Base-by-base conservation (phyloP, 2,329 filamentous ascomycete genomes). In the Ceratocystis cubensis region DNA sequence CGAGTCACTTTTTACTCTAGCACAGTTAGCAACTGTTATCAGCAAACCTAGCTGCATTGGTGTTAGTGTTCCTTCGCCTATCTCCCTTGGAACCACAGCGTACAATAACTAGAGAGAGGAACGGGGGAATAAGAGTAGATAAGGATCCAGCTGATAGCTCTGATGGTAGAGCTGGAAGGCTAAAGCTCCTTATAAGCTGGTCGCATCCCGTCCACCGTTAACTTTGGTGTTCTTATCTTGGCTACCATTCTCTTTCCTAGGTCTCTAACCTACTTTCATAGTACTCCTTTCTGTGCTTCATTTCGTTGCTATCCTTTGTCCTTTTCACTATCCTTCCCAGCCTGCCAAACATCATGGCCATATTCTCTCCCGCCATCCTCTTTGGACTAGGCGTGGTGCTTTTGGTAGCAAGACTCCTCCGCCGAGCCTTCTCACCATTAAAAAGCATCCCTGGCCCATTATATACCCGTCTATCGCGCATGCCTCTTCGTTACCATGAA, bases 401-500 rank as follows among this genome's bases (percentile, higher is more conserved):
- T 6, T 20, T 71, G 57, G 57, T 65, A 46, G 28, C 72, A 28
- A 70, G 72, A 48, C 28, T 77, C 30, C 33, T 72, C 44, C 71
- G 71, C 41, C 69, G 72, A 33, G 50, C 76, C 48, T 70, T 68
- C 45, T 76, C 76, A 15, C 76, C 76, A 5, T 70, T 76, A 15
- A 71, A 72, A 48, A 73, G 71, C 61, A 67, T 84, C 6, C 82
- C 82, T 0, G 83, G 82, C 1, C 81, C 82, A 6, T 69, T 70
- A 61, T 65, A 75, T 46, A 78, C 82, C 22, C 76, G 78, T 37
- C 78, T 83, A 70, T 83, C 80, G 0, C 81, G 81, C 0, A 73
- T 80, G 22, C 69, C 78, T 1, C 73, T 85, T 63, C 83, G 81
- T 70, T 82, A 78, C 75, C 77, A 85, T 64, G 84, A 86, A 72